Evolutionary conservation across 2,329 filamentous ascomycete species (phyloP), one percentile per base, ranked within the genome.

Genomic region (Shiraia sp.): DNA sequence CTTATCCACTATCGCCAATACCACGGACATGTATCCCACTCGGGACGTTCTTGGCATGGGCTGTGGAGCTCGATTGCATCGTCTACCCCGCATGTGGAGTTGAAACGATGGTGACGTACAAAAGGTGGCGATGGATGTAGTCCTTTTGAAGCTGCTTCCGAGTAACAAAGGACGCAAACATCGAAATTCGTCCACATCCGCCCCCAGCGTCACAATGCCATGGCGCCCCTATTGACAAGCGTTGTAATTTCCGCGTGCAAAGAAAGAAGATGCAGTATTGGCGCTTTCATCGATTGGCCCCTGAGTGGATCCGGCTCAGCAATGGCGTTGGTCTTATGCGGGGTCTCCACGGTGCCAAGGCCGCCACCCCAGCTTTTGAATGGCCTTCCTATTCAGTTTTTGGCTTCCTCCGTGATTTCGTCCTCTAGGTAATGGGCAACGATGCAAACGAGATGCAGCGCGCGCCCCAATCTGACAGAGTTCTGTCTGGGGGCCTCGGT

Each of bases 331-430:
- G 41, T 47, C 33, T 38, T 31, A 53, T 53, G 57, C 57, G 58
- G 58, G 60, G 53, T 55, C 59, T 50, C 59, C 59, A 63, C 49
- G 47, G 17, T 37, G 55, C 58, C 55, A 59, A 63, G 57, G 15
- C 37, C 31, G 41, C 16, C 16, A 30, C 55, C 54, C 55, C 57
- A 53, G 45, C 43, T 47, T 50, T 42, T 23, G 19, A 37, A 35
- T 26, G 49, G 47, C 36, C 47, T 45, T 40, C 38, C 44, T 15
- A 42, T 47, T 45, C 32, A 40, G 53, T 42, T 36, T 22, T 22
- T 22, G 32, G 17, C 32, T 15, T 31, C 33, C 41, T 47, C 36
- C 40, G 40, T 32, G 26, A 19, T 32, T 31, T 33, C 17, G 26
- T n/a, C 17, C 12, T 44, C 32, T 24, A 32, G 10, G 32, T 35